Evolutionary conservation across 1,284 basidiomycete species (phyloP).

Genomic region (Apiotrichum laibachii): DNA sequence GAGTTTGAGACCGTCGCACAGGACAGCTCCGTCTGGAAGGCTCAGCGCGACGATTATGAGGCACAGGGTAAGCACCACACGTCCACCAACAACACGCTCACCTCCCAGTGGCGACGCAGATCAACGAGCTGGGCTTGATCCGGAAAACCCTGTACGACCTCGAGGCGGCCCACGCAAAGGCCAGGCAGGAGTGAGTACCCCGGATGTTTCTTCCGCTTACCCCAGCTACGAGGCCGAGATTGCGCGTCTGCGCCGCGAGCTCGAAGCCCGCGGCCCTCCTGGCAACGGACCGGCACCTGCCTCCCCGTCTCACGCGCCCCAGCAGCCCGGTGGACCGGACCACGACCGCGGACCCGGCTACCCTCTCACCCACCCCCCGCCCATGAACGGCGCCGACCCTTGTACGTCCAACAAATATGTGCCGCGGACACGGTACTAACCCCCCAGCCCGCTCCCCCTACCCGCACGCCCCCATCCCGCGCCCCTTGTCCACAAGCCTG

Average conservation of each 20-base stretch:
- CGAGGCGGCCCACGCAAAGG: conserved; percentile 67
- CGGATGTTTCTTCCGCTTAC: not conserved
- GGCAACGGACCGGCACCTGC: conserved; percentile 20
- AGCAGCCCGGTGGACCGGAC: conserved; percentile 21
- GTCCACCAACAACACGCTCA: conserved; percentile 1
- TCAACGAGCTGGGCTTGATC: conserved; percentile 70
- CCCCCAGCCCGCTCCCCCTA: conserved; percentile 18
- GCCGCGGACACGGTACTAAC: not conserved
- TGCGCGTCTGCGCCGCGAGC: conserved; percentile 62
- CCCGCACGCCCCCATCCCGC: conserved; percentile 25
- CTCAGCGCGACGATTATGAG: conserved; percentile 86
- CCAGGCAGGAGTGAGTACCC: conserved; percentile 59
- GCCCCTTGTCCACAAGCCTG: conserved; percentile 37
- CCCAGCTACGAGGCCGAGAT: conserved; percentile 72
- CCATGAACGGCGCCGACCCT: conserved; percentile 36
- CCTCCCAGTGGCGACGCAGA: conserved; percentile 64
- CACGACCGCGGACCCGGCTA: conserved; percentile 21
- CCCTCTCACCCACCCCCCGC: conserved; percentile 25
- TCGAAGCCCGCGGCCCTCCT: conserved; percentile 55
- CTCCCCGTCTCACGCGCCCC: conserved; percentile 29
- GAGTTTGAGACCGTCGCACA: conserved; percentile 78
- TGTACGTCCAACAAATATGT: no score
- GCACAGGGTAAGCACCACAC: conserved; percentile 63
- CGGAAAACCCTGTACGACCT: conserved; percentile 73
- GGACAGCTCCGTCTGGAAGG: conserved; percentile 67